Percentiles rank a stretch among this genome's conserved stretches.
Conservation (phyloP, 129 eudicot species). For the Flaveria trinervia region DNA sequence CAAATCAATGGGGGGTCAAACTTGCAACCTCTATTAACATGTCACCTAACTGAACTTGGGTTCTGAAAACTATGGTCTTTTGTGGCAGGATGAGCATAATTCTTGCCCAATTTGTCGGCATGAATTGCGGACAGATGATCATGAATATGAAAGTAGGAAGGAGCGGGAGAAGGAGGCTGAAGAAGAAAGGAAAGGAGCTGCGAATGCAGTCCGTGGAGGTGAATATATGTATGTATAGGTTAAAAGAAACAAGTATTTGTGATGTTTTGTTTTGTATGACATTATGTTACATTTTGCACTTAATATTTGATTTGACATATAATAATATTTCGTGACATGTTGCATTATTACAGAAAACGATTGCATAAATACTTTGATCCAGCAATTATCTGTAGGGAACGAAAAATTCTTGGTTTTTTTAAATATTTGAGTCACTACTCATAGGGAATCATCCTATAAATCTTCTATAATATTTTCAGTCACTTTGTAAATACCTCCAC, state of each 20-base stretch:
- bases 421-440: no score
- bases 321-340: no score
- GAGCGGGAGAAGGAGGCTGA: conserved; percentile 95
- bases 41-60: not conserved
- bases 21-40: not conserved
- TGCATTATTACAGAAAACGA: no score
- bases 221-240: conserved; percentile 92
- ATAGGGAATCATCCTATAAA: no score
- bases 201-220: conserved; percentile 88
- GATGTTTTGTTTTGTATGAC: not conserved
- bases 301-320: no score
- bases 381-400: no score
- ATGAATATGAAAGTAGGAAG: conserved; percentile 85
- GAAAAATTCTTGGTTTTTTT: no score
- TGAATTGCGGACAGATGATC: conserved; percentile 91
- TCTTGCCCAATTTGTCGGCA: conserved; percentile 97
- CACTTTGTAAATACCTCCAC: no score
- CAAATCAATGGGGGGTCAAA: not conserved
- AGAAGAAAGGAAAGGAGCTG: conserved; percentile 97
- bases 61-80: not conserved
- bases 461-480: no score
- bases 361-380: no score
- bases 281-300: conserved; percentile 20
- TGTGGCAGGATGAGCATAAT: conserved; percentile 82
- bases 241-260: conserved; percentile 1